Percentiles rank a stretch among this genome's conserved stretches.
Evolutionary conservation across 805 yeast species (phyloP).

Genomic region (Kuraishia borneana): DNA sequence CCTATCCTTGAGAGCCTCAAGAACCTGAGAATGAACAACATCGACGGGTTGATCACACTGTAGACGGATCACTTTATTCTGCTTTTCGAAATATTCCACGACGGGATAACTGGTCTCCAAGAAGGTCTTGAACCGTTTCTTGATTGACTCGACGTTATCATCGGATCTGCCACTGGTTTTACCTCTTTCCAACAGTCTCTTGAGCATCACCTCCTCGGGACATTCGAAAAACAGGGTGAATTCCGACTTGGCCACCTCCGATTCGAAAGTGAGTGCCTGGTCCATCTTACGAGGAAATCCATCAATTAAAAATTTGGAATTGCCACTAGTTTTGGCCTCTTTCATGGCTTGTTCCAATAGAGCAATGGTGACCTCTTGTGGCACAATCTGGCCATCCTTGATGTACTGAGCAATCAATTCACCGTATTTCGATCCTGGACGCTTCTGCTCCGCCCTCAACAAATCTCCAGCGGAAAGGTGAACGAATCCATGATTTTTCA

Average conservation of each 20-base stretch:
- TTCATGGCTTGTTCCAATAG: slow-evolving; percentile 71
- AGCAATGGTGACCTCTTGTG: slow-evolving; percentile 84
- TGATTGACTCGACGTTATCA: slow-evolving; percentile 85
- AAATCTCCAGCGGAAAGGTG: slow-evolving; percentile 96
- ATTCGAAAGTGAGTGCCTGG: slow-evolving; percentile 90
- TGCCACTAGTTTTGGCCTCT: slow-evolving; percentile 36
- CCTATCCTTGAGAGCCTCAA: slow-evolving; percentile 45
- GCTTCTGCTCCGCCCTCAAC: slow-evolving; percentile 80
- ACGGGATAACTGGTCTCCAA: slow-evolving; percentile 90
- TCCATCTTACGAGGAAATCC: slow-evolving; percentile 99
- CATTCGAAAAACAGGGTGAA: slow-evolving; percentile 73
- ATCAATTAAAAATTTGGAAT: slow-evolving; percentile 68
- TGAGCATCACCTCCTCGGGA: slow-evolving; percentile 73
- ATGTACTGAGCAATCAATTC: slow-evolving; percentile 75
- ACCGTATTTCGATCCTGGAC: slow-evolving; percentile 77
- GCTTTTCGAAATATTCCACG: slow-evolving; percentile 67
- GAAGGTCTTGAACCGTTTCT: slow-evolving; percentile 80
- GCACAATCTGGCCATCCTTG: slow-evolving; percentile 84
- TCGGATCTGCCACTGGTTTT: slow-evolving; percentile 92
- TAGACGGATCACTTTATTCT: slow-evolving; percentile 66
- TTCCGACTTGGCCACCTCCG: slow-evolving; percentile 55
- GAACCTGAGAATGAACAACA: slow-evolving; percentile 59
- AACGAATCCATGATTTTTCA: slow-evolving; percentile 66
- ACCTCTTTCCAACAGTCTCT: slow-evolving; percentile 80
- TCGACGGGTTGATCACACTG: slow-evolving; percentile 76